phyloP scores from a whole-genome alignment of 2,329 filamentous ascomycete genomes.

The Davidsoniella virescens region DNA sequence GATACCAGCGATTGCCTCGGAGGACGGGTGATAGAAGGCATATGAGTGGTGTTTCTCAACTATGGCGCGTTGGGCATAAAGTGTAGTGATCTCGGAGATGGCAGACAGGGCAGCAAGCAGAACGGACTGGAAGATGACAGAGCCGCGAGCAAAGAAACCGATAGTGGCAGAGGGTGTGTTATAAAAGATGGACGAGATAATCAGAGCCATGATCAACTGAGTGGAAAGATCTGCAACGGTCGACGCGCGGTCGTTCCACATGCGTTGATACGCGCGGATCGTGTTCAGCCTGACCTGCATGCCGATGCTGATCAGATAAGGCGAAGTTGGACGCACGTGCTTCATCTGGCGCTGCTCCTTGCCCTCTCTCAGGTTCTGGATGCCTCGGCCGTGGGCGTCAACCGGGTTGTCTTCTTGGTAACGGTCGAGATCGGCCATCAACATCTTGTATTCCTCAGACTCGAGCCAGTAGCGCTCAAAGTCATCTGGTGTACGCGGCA shows the following conservation, averaged over 20 bases:
- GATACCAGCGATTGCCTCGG: slow-evolving; percentile 38
- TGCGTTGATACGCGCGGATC: slow-evolving; percentile 33
- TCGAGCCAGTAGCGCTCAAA: slow-evolving; percentile 37
- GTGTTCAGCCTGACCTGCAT: slow-evolving; percentile 38
- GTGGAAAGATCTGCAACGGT: slow-evolving; percentile 29
- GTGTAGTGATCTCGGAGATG: slow-evolving; percentile 35
- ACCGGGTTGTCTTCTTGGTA: slow-evolving; percentile 31
- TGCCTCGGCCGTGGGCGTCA: slow-evolving; percentile 22
- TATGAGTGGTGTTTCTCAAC: slow-evolving; percentile 33
- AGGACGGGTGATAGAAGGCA: slow-evolving; percentile 34
- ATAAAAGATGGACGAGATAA: slow-evolving; percentile 46
- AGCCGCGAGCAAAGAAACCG: slow-evolving; percentile 37
- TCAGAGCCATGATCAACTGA: slow-evolving; percentile 39
- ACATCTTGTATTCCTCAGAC: slow-evolving; percentile 27
- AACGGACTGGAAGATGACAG: slow-evolving; percentile 43
- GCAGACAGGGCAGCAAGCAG: slow-evolving; percentile 42
- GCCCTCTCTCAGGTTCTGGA: slow-evolving; percentile 28
- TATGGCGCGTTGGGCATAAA: slow-evolving; percentile 30
- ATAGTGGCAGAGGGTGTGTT: slow-evolving; percentile 31
- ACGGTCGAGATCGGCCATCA: slow-evolving; percentile 32
- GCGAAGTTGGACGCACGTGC: slow-evolving; percentile 35
- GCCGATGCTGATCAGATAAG: slow-evolving; percentile 38
- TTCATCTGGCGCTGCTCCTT: slow-evolving; percentile 37
- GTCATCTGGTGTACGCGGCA: slow-evolving; percentile 53
- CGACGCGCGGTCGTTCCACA: slow-evolving; percentile 34